Evolutionary conservation across 495 filamentous ascomycete species (phyloP).

Genomic region (Penicillium maclennaniae): DNA sequence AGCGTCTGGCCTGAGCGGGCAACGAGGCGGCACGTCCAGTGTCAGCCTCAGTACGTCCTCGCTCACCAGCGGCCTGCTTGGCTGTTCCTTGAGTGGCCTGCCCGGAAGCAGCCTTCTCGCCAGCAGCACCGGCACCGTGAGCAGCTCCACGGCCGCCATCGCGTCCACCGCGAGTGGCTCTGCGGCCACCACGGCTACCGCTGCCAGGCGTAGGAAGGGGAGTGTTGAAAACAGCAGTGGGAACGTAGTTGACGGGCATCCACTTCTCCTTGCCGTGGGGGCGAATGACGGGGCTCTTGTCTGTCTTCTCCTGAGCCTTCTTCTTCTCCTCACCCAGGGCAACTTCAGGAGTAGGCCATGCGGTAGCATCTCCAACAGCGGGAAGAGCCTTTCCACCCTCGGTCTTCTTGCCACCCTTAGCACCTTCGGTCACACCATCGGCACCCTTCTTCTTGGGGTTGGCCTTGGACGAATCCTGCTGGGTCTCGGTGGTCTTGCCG

Average conservation of each 20-base stretch:
- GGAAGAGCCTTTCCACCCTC: conserved; percentile 45
- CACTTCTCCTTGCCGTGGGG: conserved; percentile 68
- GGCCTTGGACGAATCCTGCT: conserved; percentile 42
- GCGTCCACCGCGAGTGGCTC: conserved; percentile 49
- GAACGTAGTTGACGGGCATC: conserved; percentile 68
- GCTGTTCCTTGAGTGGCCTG: conserved; percentile 25
- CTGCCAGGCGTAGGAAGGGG: conserved; percentile 59
- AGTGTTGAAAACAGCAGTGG: conserved; percentile 78
- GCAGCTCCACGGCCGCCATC: conserved; percentile 53
- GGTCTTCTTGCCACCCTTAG: conserved; percentile 41
- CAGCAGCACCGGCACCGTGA: conserved; percentile 40
- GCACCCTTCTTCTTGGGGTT: conserved; percentile 45
- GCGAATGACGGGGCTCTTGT: conserved; percentile 50
- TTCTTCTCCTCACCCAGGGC: conserved; percentile 72
- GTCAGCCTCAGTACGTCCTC: conserved; percentile 38
- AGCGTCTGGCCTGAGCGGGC: conserved; percentile 38
- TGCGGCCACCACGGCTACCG: conserved; percentile 55
- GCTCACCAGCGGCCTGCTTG: conserved; percentile 37
- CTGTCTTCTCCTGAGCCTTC: conserved; percentile 58
- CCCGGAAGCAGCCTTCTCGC: conserved; percentile 41
- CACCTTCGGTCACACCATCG: conserved; percentile 25
- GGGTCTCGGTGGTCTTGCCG: conserved; percentile 38
- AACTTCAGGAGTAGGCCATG: conserved; percentile 88
- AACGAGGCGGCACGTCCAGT: conserved; percentile 39
- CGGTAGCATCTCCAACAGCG: conserved; percentile 65